These are phyloP conservation scores for Termitomyces eurrhizus DNA, from an alignment of 768 basidiomycete species.

Conservation along the genomic window DNA sequence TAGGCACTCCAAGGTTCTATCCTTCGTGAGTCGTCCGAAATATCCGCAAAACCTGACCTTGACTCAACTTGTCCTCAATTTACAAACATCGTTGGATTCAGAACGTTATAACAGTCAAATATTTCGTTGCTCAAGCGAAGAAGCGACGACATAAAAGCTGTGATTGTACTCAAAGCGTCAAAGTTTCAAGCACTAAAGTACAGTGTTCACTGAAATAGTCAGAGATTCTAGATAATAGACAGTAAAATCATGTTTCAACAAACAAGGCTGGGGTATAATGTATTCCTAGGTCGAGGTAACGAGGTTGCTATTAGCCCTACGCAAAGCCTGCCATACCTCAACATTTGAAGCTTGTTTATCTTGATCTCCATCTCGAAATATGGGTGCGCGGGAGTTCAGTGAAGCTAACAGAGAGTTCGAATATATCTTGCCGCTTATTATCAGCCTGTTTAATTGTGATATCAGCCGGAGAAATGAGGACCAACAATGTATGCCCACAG, in stretches of 20 bases:
- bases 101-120: no score
- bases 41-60: no score
- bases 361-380: background rate
- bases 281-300: no score
- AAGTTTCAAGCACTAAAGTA: background rate
- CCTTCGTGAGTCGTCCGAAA: no score
- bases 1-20: no score
- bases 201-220: no score
- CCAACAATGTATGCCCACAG: background rate
- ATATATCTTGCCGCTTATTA: constrained; percentile 2
- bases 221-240: no score
- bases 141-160: background rate
- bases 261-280: background rate
- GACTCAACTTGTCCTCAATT: no score
- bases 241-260: background rate
- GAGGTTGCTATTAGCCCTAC: background rate
- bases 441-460: background rate
- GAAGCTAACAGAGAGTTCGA: constrained; percentile 1
- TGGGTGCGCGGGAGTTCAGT: background rate
- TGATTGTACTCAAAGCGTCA: background rate
- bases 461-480: background rate
- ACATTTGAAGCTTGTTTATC: background rate
- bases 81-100: no score
- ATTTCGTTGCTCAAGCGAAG: no score
- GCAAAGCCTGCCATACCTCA: background rate